Percentiles rank a stretch among this genome's conserved stretches.
Conservation (phyloP, 768 basidiomycete genomes). For the Auriscalpium vulgare region DNA sequence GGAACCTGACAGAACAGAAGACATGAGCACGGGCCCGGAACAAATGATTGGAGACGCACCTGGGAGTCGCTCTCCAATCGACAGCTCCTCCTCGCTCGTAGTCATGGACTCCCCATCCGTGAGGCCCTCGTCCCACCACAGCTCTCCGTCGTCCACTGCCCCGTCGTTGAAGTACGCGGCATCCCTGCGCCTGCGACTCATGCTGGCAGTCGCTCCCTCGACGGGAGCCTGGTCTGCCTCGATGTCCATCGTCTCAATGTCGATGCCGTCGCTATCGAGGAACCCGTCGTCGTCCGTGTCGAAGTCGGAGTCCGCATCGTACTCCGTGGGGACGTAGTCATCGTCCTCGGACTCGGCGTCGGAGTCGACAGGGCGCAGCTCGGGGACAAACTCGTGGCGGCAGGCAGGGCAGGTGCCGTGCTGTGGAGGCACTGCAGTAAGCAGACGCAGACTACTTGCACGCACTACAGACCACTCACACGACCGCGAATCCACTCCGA, state of each 20-base stretch:
- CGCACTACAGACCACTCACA: slow-evolving; percentile 28
- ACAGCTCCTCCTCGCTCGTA: slow-evolving; percentile 14
- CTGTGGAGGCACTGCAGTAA: slow-evolving; percentile 24
- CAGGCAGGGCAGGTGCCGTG: slow-evolving; percentile 71
- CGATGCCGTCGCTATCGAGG: slow-evolving; percentile 16
- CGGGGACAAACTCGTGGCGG: slow-evolving; percentile 48
- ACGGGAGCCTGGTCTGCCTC: slow-evolving; percentile 12
- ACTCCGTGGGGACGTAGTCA: slow-evolving; percentile 52
- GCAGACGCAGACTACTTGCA: neutral
- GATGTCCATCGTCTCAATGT: slow-evolving; percentile 17
- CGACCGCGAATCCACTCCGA: slow-evolving; percentile 57
- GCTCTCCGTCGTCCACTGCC: slow-evolving; percentile 4
- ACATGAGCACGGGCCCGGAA: neutral
- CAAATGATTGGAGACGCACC: neutral
- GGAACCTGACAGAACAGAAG: neutral
- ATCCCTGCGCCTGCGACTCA: neutral
- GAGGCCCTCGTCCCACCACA: slow-evolving; percentile 10
- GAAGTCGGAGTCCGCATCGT: slow-evolving; percentile 33
- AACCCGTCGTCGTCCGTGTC: slow-evolving; percentile 20
- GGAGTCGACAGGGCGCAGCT: slow-evolving; percentile 40
- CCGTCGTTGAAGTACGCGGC: neutral
- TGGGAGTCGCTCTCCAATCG: slow-evolving; percentile 2
- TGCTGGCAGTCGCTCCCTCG: slow-evolving; percentile 23
- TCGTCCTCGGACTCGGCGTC: slow-evolving; percentile 64
- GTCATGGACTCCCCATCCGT: slow-evolving; percentile 15